Evolutionary conservation across 2,329 filamentous ascomycete species (phyloP).

Genomic region (Sporothrix globosa): DNA sequence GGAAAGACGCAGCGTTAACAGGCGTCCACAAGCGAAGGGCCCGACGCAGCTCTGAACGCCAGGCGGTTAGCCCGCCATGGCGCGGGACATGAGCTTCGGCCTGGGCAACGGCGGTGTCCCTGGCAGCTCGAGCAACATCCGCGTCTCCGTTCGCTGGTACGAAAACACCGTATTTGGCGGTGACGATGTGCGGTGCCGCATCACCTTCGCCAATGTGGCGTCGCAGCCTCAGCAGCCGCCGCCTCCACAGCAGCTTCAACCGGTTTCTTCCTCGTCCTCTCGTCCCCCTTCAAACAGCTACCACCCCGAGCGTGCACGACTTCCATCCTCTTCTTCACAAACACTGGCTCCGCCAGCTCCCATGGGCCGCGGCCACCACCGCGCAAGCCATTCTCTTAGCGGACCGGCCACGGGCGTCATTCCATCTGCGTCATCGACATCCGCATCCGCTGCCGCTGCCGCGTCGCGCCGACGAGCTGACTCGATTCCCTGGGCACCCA

Average conservation of each 20-base stretch:
- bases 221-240: conserved; percentile 32
- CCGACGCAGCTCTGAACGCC: not conserved
- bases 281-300: conserved; percentile 36
- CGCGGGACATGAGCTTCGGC: conserved; percentile 26
- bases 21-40: not conserved
- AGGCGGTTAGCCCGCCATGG: conserved; percentile 26
- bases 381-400: conserved; percentile 36
- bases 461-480: conserved; percentile 23
- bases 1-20: not conserved
- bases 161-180: conserved; percentile 94
- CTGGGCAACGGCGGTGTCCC: conserved; percentile 5
- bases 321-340: conserved; percentile 19
- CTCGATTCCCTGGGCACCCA: conserved; percentile 17
- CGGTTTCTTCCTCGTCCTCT: conserved; percentile 25
- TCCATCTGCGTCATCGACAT: conserved; percentile 10
- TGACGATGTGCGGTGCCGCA: conserved; percentile 92
- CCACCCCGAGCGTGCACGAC: conserved; percentile 24
- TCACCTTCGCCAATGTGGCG: conserved; percentile 90
- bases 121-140: conserved; percentile 66
- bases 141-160: conserved; percentile 94
- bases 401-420: conserved; percentile 26
- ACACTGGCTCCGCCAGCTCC: conserved; percentile 30
- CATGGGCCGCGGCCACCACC: conserved; percentile 33
- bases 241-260: conserved; percentile 21
- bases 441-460: not conserved